Base-by-base conservation (phyloP, 1,284 basidiomycete genomes). In the Trametes polyzona region DNA sequence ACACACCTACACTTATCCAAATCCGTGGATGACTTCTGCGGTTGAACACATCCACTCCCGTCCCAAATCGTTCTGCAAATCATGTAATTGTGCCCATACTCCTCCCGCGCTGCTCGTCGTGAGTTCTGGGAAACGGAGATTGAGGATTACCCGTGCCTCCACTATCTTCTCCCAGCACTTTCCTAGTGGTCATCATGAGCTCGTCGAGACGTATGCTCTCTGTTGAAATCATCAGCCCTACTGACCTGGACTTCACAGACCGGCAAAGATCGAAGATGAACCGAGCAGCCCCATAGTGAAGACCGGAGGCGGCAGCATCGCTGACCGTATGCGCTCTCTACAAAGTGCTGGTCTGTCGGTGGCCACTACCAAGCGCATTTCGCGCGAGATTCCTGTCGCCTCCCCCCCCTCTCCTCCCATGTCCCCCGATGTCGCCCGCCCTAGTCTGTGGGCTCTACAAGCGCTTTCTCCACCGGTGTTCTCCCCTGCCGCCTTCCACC, bases 311-410 rank as follows among this genome's bases (percentile, higher is more conserved):
- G 79, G 75, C 7, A 83, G 80, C 47, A 88, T 92, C 58, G 86
- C 86, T 39, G 90, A 90, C 74, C 84, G 89, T 49, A 77, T 90
- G 68, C 81, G 78, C 60, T 82, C 86, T n/a, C 72, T 92, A n/a
- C 80, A 86, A 68, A 81, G 81, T 61, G 83, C 81, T 48, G 89
- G 89, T 5, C 67, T 92, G 47, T 74, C 76, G 2, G 77, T 84
- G 23, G 73, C 77, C 26, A 67, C 72, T 2, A 67, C 63, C 7
- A 88, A 87, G 66, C 79, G 80, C 16, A 66, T 78, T 30, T 82
- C 83, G 19, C 81, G 79, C 52, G 82, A 83, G 59, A 62, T 65
- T 16, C 52, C 64, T 47, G 62, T 63, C 6, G 49, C 46, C 23
- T 55, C 65, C 11, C 61, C 55, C 21, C 61, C 53, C 26, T 55